These are phyloP conservation scores for Penicillium decumbens DNA, from an alignment of 2,329 filamentous ascomycete genomes.

Conservation along the genomic window DNA sequence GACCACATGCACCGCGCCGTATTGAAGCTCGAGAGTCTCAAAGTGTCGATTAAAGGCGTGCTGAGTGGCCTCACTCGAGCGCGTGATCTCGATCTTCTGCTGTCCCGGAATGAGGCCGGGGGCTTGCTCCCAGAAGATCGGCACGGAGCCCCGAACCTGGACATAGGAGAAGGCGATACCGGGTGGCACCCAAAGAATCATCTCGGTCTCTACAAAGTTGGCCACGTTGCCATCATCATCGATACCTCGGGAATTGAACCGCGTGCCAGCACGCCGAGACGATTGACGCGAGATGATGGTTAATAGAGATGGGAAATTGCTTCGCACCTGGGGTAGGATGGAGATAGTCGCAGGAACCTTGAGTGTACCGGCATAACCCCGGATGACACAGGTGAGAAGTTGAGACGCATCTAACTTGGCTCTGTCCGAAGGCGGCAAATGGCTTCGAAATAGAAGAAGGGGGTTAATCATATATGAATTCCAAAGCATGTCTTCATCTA, in stretches of 20 bases:
- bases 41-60: slow-evolving; percentile 96
- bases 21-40: slow-evolving; percentile 74
- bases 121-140: slow-evolving; percentile 94
- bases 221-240: slow-evolving; percentile 97
- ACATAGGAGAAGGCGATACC: slow-evolving; percentile 84
- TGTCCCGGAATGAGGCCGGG: slow-evolving; percentile 83
- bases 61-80: slow-evolving; percentile 84
- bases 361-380: slow-evolving; percentile 85
- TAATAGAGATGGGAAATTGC: slow-evolving; percentile 74
- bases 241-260: slow-evolving; percentile 95
- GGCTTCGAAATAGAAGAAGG: slow-evolving; percentile 79
- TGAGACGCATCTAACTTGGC: slow-evolving; percentile 76
- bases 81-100: slow-evolving; percentile 87
- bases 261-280: slow-evolving; percentile 82
- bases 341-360: slow-evolving; percentile 73
- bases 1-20: slow-evolving; percentile 86
- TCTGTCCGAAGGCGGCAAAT: slow-evolving; percentile 69
- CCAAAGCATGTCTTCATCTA: slow-evolving; percentile 92
- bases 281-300: slow-evolving; percentile 90
- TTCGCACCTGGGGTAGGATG: slow-evolving; percentile 60
- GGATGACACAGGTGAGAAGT: slow-evolving; percentile 87
- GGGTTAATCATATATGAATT: slow-evolving; percentile 98
- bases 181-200: slow-evolving; percentile 77
- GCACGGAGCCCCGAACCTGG: slow-evolving; percentile 87
- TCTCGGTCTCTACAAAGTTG: slow-evolving; percentile 98